Percentiles rank a stretch among this genome's conserved stretches.
phyloP scores from a whole-genome alignment of 2,329 filamentous ascomycete species.

The Monosporascus cannonballus region DNA sequence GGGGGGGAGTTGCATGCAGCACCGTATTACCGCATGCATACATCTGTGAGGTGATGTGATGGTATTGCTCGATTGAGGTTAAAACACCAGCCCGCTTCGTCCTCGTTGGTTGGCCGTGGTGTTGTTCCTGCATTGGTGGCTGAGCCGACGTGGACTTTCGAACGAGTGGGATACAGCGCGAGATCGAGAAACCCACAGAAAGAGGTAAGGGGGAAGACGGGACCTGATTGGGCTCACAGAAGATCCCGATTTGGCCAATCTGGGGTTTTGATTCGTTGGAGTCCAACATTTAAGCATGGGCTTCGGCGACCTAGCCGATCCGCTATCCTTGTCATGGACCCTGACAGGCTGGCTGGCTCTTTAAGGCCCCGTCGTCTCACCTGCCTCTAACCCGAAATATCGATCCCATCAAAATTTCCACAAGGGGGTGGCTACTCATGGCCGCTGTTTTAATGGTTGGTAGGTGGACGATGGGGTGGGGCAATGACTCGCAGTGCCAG shows the following conservation, averaged over 20 bases:
- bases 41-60: background rate
- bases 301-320: background rate
- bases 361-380: background rate
- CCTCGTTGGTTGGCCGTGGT: background rate
- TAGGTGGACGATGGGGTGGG: background rate
- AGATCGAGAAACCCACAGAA: background rate
- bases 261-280: background rate
- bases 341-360: background rate
- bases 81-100: background rate
- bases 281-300: background rate
- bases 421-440: background rate
- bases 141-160: background rate
- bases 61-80: background rate
- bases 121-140: slow-evolving; percentile 1
- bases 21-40: background rate
- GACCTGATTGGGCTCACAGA: background rate
- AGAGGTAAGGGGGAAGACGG: background rate
- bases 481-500: background rate
- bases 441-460: background rate
- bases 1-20: background rate
- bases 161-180: background rate
- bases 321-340: background rate
- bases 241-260: background rate
- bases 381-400: background rate
- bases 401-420: background rate